Evolutionary conservation across 2,329 filamentous ascomycete species (phyloP).

Genomic region (Aspergillus quadrilineatus): DNA sequence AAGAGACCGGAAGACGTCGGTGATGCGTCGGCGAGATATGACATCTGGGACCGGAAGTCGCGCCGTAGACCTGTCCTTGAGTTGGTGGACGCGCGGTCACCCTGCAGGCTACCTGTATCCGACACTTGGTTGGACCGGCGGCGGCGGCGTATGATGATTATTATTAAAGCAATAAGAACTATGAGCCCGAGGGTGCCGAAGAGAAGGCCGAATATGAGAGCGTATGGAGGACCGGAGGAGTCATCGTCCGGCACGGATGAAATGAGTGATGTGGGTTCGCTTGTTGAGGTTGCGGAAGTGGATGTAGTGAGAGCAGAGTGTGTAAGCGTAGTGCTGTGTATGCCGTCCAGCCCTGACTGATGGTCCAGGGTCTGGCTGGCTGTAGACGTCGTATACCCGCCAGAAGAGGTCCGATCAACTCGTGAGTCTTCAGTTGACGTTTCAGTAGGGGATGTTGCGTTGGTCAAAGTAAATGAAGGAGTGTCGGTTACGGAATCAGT

Average conservation of each 20-base stretch:
- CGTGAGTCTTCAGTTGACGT: not conserved
- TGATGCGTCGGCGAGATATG: constrained; percentile 13
- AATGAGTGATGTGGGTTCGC: not conserved
- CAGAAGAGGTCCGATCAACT: not conserved
- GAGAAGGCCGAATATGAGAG: constrained; percentile 30
- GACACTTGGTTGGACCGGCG: constrained; percentile 13
- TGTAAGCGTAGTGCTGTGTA: not conserved
- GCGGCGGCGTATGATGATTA: constrained; percentile 26
- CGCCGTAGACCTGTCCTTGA: constrained; percentile 20
- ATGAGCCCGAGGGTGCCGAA: constrained; percentile 29
- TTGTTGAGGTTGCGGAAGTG: not conserved
- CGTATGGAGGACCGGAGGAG: constrained; percentile 12
- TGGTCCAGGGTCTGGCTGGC: not conserved
- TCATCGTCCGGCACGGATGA: not conserved
- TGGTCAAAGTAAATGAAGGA: constrained; percentile 3
- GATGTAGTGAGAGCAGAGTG: not conserved
- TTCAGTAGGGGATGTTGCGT: not conserved
- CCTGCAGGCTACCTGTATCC: constrained; percentile 7
- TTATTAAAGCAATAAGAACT: constrained; percentile 25
- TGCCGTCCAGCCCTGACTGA: not conserved
- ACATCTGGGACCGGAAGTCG: constrained; percentile 14
- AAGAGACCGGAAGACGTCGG: constrained; percentile 12
- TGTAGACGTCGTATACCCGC: not conserved
- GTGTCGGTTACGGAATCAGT: not conserved
- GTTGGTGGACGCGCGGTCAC: constrained; percentile 15